Conservation (phyloP, 208 protist species). For the Trypanosomatidae sp. region DNA sequence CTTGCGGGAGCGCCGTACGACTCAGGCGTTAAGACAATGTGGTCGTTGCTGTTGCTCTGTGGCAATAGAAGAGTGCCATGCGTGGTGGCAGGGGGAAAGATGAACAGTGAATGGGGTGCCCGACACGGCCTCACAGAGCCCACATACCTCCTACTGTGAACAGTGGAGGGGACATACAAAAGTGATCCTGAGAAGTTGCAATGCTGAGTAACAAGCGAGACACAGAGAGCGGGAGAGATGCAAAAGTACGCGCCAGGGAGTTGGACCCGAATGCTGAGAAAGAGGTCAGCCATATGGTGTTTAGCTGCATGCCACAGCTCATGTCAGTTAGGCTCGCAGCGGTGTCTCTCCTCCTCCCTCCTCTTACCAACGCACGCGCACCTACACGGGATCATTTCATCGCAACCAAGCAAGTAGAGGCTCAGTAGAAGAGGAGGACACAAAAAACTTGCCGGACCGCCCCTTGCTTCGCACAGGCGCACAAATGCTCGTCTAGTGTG, state of each 20-base stretch:
- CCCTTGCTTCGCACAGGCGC: neutral
- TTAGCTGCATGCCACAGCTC: neutral
- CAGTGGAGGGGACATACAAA: neutral
- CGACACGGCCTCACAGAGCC: neutral
- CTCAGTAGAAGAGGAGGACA: neutral
- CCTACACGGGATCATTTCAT: neutral
- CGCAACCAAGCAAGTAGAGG: neutral
- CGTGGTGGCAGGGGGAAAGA: neutral
- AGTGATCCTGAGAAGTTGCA: neutral
- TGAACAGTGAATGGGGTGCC: neutral
- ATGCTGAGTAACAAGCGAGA: neutral
- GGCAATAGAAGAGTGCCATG: neutral
- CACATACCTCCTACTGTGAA: neutral
- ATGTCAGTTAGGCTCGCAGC: neutral
- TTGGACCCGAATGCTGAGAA: neutral
- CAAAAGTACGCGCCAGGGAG: neutral
- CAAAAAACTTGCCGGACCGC: neutral
- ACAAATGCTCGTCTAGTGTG: neutral
- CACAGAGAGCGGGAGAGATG: neutral
- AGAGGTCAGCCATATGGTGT: neutral
- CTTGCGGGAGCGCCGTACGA: neutral
- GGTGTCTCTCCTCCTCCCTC: neutral
- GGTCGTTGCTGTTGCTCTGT: neutral
- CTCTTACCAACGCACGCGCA: neutral
- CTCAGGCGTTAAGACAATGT: neutral